Percentiles rank a stretch among this genome's conserved stretches.
Conservation (phyloP, 2,329 filamentous ascomycete genomes). For the Alternaria conjuncta region DNA sequence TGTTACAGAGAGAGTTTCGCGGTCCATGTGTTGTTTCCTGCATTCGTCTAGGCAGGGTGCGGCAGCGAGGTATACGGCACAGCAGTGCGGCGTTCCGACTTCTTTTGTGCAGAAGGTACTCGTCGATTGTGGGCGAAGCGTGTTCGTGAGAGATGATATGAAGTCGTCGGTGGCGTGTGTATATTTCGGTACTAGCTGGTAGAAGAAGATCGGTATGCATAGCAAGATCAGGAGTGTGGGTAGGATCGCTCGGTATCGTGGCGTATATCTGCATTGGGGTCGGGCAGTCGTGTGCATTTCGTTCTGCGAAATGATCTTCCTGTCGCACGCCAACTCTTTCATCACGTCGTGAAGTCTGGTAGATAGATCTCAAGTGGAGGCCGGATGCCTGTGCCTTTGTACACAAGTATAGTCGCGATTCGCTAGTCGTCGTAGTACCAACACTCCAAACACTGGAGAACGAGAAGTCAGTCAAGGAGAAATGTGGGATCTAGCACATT, state of each 20-base stretch:
- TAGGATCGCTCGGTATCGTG: slow-evolving; percentile 1
- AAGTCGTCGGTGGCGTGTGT: neutral
- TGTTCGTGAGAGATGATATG: neutral
- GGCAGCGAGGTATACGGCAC: slow-evolving; percentile 1
- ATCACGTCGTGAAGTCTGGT: neutral
- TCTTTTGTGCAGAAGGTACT: slow-evolving; percentile 5
- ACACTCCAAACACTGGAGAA: neutral
- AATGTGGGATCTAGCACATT: neutral
- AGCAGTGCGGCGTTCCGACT: slow-evolving; percentile 3
- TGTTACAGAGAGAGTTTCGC: slow-evolving; percentile 3
- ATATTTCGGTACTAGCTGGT: slow-evolving; percentile 9
- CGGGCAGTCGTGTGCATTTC: neutral
- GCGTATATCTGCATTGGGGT: neutral
- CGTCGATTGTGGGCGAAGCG: neutral
- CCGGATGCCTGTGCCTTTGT: neutral
- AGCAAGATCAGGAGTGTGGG: neutral
- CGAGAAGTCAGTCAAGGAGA: neutral
- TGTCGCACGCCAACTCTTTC: neutral
- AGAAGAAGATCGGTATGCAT: slow-evolving; percentile 14
- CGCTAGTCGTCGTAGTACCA: neutral
- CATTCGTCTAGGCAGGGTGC: slow-evolving; percentile 9
- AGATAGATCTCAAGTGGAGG: neutral
- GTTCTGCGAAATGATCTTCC: neutral
- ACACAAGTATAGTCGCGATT: neutral
- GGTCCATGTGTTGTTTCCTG: neutral